Conservation (phyloP, 2,329 filamentous ascomycete species). For the Clarireedia paspali region DNA sequence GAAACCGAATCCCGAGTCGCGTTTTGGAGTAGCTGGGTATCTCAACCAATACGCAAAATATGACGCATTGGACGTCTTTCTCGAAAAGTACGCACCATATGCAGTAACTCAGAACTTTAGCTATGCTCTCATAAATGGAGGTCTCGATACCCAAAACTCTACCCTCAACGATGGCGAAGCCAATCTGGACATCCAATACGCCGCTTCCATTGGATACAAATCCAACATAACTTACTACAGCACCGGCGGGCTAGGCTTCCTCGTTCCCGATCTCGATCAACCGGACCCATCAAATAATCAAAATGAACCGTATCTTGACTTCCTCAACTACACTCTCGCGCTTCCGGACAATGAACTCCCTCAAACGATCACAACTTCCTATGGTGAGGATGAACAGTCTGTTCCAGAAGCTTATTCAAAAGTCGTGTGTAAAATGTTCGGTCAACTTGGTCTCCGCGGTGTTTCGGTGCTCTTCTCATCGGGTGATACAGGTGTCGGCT, state of each 20-base stretch:
- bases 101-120: slow-evolving; percentile 23
- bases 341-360: slow-evolving; percentile 43
- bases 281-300: slow-evolving; percentile 40
- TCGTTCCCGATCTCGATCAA: slow-evolving; percentile 34
- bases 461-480: slow-evolving; percentile 54
- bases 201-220: slow-evolving; percentile 43
- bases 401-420: slow-evolving; percentile 53
- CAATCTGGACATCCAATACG: slow-evolving; percentile 40
- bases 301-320: slow-evolving; percentile 62
- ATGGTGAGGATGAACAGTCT: slow-evolving; percentile 60
- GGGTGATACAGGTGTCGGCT: slow-evolving; percentile 48
- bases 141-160: slow-evolving; percentile 31
- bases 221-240: slow-evolving; percentile 46
- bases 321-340: slow-evolving; percentile 47
- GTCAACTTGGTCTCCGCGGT: slow-evolving; percentile 55
- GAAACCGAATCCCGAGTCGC: slow-evolving; percentile 39
- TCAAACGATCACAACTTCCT: slow-evolving; percentile 56
- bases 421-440: slow-evolving; percentile 54
- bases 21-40: slow-evolving; percentile 52
- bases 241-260: slow-evolving; percentile 43
- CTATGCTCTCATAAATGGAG: slow-evolving; percentile 24
- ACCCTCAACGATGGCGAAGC: slow-evolving; percentile 31
- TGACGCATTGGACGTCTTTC: slow-evolving; percentile 16
- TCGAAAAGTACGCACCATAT: slow-evolving; percentile 17
- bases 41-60: slow-evolving; percentile 24